Conservation (phyloP, 78 protist species). For the slime mould (Dictyostelium discoideum) region DNA sequence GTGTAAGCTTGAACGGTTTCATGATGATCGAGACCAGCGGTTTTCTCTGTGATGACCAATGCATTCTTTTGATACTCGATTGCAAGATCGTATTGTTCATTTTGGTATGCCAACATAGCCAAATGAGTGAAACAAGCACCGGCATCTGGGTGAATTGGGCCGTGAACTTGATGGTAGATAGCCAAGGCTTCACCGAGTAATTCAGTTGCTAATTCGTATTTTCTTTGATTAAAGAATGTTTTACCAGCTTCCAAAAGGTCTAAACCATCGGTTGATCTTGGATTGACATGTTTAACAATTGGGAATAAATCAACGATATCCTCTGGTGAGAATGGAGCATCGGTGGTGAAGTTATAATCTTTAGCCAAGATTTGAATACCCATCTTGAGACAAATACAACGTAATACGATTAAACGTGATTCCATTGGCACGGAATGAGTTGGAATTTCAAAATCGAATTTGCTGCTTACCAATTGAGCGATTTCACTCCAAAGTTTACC, state of each 20-base stretch:
- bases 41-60: conserved; percentile 70
- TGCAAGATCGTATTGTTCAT: conserved; percentile 46
- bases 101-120: conserved; percentile 81
- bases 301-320: conserved; percentile 73
- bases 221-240: conserved; percentile 34
- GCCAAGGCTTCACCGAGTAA: conserved; percentile 51
- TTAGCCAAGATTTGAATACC: conserved; percentile 63
- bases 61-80: conserved; percentile 82
- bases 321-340: conserved; percentile 46
- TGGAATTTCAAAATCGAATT: conserved; percentile 30
- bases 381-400: conserved; percentile 63
- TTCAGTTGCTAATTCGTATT: conserved; percentile 33
- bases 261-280: conserved; percentile 55
- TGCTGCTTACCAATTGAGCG: neutral
- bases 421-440: conserved; percentile 66
- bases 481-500: conserved; percentile 41
- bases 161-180: conserved; percentile 66
- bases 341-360: conserved; percentile 74
- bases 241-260: conserved; percentile 74
- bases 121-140: conserved; percentile 61
- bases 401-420: conserved; percentile 45
- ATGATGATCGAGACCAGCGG: conserved; percentile 76
- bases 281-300: conserved; percentile 78
- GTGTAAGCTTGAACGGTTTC: conserved; percentile 79
- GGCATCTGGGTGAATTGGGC: conserved; percentile 73